Evolutionary conservation across 495 filamentous ascomycete species (phyloP).

Genomic region (Cercophora samala): DNA sequence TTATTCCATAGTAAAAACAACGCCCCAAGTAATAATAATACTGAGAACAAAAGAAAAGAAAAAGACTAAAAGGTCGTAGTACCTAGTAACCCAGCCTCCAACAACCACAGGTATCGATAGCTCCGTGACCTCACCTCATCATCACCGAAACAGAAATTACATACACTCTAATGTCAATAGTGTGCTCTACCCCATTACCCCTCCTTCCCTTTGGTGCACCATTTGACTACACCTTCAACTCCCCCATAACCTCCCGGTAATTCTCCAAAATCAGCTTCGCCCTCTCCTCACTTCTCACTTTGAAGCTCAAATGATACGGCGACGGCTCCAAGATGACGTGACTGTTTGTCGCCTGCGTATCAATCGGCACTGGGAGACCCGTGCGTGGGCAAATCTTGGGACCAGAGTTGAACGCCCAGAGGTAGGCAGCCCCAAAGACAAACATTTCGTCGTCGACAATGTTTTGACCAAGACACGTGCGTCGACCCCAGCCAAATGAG

Average conservation of each 20-base stretch:
- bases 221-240: constrained; percentile 26
- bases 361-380: constrained; percentile 42
- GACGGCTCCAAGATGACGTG: constrained; percentile 49
- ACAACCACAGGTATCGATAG: neutral
- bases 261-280: constrained; percentile 34
- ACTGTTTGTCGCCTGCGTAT: constrained; percentile 49
- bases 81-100: neutral
- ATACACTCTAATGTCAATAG: constrained; percentile 1
- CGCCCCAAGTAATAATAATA: neutral
- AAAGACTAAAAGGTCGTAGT: neutral
- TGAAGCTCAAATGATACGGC: constrained; percentile 40
- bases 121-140: neutral
- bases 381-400: constrained; percentile 41
- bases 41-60: neutral
- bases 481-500: constrained; percentile 61
- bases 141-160: neutral
- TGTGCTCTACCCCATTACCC: neutral
- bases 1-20: neutral
- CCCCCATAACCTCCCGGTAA: constrained; percentile 33
- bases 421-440: constrained; percentile 46
- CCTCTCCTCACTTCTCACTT: constrained; percentile 36
- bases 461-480: constrained; percentile 59
- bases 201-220: neutral
- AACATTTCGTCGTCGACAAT: constrained; percentile 60
- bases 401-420: constrained; percentile 49